Evolutionary conservation across 2,329 filamentous ascomycete genomes (phyloP), one percentile per base, ranked within the genome.

Genomic region (Cadophora sp.): DNA sequence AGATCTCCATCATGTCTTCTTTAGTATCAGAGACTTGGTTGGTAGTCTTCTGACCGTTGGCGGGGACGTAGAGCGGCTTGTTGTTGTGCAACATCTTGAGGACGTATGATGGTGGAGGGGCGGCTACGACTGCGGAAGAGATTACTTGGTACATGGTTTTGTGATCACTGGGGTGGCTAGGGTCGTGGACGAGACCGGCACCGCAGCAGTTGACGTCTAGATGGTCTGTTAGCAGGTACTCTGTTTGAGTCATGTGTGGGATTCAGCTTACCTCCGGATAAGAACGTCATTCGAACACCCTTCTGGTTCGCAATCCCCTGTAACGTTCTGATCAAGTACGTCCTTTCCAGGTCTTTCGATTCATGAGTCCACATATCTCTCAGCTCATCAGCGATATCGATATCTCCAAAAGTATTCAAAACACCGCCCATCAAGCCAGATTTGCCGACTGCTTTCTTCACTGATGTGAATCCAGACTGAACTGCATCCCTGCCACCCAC

Each of bases 1-100:
- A 99, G 72, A 99, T 96, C 82, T 99, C 96, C 92, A 99, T 97
- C 96, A 99, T 99, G 80, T 99, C 96, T 79, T 99, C 96, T 80
- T 99, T 98, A 56, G 96, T 99, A 78, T 99, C 96, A 1, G 90
- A 91, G 1, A 92, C 86, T 71, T 90, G 86, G 68, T 93, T 88
- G 1, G 85, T 91, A 0, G 91, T 89, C 71, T 87, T 87, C 65
- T 93, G 89, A n/a, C 95, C 95, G 79, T 99, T 99, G 64, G 87
- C 85, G 0, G 96, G 96, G 64, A 99, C 85, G 79, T 97, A 99
- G 33, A 98, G 88, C 45, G 92, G 88, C 79, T 95, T 96, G 81
- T 94, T 95, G 83, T 91, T 96, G 83, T 98, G 94, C n/a, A 99
- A 89, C 76, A 99, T 87, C 79, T 96, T 96, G 73, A 98, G 85